A percentile compares a stretch with the other conserved stretches of the same genome.
These are phyloP conservation scores for Bipolaris zeicola DNA, from an alignment of 2,329 filamentous ascomycete genomes.

Conservation along the genomic window DNA sequence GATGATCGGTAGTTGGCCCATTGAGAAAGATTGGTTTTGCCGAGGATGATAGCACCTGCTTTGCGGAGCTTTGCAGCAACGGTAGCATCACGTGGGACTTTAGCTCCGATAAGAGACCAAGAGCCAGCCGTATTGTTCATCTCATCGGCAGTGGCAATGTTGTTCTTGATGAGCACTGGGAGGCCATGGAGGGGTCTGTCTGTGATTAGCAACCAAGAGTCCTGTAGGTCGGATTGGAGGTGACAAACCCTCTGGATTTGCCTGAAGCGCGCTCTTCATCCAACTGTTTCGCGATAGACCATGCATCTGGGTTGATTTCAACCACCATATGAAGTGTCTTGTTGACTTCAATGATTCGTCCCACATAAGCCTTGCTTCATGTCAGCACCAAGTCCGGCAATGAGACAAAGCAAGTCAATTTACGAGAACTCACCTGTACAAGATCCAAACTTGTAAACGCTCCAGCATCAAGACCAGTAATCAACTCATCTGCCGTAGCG, in stretches of 20 bases:
- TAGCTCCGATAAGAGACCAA: conserved; percentile 65
- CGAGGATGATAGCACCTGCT: conserved; percentile 67
- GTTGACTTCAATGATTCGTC: conserved; percentile 60
- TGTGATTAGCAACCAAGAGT: conserved; percentile 4
- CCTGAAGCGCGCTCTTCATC: conserved; percentile 58
- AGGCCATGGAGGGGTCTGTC: conserved; percentile 65
- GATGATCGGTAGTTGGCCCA: conserved; percentile 67
- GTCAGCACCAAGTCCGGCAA: conserved; percentile 4
- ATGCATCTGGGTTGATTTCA: conserved; percentile 62
- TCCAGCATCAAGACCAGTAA: conserved; percentile 54
- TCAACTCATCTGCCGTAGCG: conserved; percentile 59
- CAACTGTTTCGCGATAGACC: conserved; percentile 54
- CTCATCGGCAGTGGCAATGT: conserved; percentile 66
- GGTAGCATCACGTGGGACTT: conserved; percentile 62
- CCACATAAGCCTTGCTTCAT: conserved; percentile 54
- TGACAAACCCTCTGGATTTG: conserved; percentile 51
- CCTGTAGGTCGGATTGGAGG: background rate
- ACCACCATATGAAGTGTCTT: conserved; percentile 58
- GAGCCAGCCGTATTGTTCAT: conserved; percentile 71
- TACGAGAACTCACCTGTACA: conserved; percentile 42
- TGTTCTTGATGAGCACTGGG: conserved; percentile 70
- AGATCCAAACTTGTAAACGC: conserved; percentile 64
- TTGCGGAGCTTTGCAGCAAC: conserved; percentile 64
- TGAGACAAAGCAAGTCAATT: background rate
- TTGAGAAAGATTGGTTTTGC: conserved; percentile 68